Conservation (phyloP, 2,329 filamentous ascomycete species). For the Pseudomassariella vexata region DNA sequence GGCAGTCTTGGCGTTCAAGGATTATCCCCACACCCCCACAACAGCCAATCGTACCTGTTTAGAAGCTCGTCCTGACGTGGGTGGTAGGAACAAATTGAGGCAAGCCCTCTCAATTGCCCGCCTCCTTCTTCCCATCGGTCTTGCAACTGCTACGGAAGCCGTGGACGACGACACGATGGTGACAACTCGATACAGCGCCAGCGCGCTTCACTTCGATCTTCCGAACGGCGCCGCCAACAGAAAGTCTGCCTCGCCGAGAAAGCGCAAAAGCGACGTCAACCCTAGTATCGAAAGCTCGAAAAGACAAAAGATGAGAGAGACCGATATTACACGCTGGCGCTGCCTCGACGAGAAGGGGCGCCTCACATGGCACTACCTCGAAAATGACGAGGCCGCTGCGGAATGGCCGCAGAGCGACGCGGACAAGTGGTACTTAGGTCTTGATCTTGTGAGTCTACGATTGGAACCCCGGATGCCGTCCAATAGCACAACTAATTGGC, state of each 20-base stretch:
- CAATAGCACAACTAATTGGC: conserved; percentile 4
- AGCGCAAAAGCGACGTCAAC: conserved; percentile 35
- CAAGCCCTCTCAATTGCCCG: no score
- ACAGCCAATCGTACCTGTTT: no score
- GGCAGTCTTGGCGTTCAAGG: no score
- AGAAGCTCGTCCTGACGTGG: no score
- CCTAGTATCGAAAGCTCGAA: conserved; percentile 29
- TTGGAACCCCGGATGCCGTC: not conserved
- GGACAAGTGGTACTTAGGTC: conserved; percentile 83
- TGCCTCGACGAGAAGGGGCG: conserved; percentile 75
- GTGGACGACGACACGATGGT: conserved; percentile 15
- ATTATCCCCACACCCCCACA: no score
- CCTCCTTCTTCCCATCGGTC: no score
- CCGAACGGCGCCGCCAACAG: conserved; percentile 8
- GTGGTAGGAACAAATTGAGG: no score
- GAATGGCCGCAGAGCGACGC: conserved; percentile 81
- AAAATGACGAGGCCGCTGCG: conserved; percentile 62
- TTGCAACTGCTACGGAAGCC: no score
- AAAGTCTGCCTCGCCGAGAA: conserved; percentile 24
- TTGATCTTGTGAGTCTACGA: conserved; percentile 59
- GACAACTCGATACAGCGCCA: conserved; percentile 27
- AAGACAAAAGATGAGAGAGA: conserved; percentile 46
- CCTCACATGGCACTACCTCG: conserved; percentile 92
- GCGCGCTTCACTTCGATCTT: no score
- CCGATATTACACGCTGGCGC: conserved; percentile 80